Conservation (phyloP, 306 rosid species). For the Prunus campanulata region DNA sequence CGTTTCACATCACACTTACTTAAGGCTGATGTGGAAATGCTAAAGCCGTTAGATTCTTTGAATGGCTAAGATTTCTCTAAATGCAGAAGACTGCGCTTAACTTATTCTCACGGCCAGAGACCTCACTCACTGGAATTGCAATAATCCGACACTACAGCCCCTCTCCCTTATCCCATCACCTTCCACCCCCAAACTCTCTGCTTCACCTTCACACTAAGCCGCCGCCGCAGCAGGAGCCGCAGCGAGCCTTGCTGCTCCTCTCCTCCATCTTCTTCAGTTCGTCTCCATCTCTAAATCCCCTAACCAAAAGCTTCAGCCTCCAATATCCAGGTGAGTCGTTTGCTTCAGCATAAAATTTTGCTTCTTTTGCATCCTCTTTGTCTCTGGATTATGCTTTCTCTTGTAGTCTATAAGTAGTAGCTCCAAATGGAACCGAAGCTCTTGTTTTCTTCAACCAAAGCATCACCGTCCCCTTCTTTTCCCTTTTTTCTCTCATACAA, state of each 20-base stretch:
- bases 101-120: not conserved
- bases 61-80: not conserved
- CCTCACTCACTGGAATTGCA: not conserved
- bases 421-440: slow-evolving; percentile 51
- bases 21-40: not conserved
- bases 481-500: slow-evolving; percentile 53
- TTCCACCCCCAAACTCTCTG: not conserved
- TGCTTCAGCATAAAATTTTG: not conserved
- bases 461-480: slow-evolving; percentile 38
- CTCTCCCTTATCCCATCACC: not conserved
- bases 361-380: not conserved
- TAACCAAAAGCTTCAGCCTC: not conserved
- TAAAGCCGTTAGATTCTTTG: not conserved
- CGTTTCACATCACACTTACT: not conserved
- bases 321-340: not conserved
- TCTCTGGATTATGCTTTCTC: not conserved
- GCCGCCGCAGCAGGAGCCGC: not conserved
- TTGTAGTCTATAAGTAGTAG: not conserved
- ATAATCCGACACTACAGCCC: not conserved
- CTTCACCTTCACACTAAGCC: not conserved
- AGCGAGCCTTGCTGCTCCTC: not conserved
- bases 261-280: not conserved
- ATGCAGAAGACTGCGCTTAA: not conserved
- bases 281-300: not conserved
- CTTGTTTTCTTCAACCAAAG: slow-evolving; percentile 38